Evolutionary conservation across 2,329 filamentous ascomycete species (phyloP).

Genomic region (Ophioceras dolichostomum): DNA sequence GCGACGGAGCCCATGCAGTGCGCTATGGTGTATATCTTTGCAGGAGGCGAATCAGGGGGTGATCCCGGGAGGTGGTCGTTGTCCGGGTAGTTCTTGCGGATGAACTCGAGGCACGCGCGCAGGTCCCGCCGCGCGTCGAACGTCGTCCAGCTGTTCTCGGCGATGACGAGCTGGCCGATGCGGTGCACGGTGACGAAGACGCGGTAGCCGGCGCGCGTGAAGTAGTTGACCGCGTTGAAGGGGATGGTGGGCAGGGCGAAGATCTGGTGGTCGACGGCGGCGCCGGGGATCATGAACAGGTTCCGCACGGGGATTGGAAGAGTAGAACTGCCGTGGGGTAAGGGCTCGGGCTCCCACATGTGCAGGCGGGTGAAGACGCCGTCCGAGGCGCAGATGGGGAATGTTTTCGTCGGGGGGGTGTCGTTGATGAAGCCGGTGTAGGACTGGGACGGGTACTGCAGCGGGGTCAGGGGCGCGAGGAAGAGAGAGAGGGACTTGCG

Average conservation of each 20-base stretch:
- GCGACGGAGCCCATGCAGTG: conserved; percentile 55
- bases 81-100: conserved; percentile 26
- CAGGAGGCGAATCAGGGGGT: conserved; percentile 5
- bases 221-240: conserved; percentile 52
- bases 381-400: conserved; percentile 36
- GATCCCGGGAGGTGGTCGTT: conserved; percentile 12
- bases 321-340: conserved; percentile 9
- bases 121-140: conserved; percentile 49
- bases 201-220: conserved; percentile 46
- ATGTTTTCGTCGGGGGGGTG: conserved; percentile 27
- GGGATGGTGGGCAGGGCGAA: conserved; percentile 50
- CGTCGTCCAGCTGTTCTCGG: conserved; percentile 41
- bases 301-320: conserved; percentile 25
- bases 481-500: conserved; percentile 39
- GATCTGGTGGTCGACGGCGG: conserved; percentile 50
- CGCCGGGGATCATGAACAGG: conserved; percentile 50
- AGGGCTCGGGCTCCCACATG: conserved; percentile 40
- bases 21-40: conserved; percentile 41
- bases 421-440: conserved; percentile 41
- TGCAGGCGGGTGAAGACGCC: conserved; percentile 38
- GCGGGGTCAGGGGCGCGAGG: conserved; percentile 37
- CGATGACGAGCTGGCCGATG: conserved; percentile 38
- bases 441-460: conserved; percentile 39
- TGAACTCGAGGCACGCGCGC: conserved; percentile 38
- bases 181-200: conserved; percentile 46